Evolutionary conservation across 257 asterid species (phyloP).

Genomic region (Mitragyna speciosa): DNA sequence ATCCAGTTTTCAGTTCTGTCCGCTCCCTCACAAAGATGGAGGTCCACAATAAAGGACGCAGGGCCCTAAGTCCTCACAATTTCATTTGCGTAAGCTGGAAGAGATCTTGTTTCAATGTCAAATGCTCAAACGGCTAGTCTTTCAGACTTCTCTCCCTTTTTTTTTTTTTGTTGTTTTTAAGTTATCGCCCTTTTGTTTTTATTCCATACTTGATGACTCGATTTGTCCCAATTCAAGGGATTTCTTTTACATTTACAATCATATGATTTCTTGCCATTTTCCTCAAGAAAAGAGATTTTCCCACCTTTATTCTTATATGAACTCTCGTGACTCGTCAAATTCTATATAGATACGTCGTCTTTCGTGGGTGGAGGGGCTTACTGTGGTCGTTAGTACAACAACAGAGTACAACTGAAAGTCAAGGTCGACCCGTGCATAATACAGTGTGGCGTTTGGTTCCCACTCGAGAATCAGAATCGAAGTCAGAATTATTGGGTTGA

Average conservation of each 20-base stretch:
- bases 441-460: too few species aligned
- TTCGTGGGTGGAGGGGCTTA: too few species aligned
- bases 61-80: constrained; percentile 1
- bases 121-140: not conserved
- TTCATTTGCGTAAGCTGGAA: not conserved
- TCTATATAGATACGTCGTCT: too few species aligned
- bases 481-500: too few species aligned
- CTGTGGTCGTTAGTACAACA: too few species aligned
- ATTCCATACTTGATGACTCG: too few species aligned
- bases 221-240: not conserved
- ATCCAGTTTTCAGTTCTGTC: not conserved
- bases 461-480: too few species aligned
- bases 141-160: not conserved
- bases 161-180: too few species aligned
- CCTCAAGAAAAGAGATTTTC: not conserved
- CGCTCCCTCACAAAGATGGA: not conserved
- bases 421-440: too few species aligned
- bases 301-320: too few species aligned
- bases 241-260: not conserved
- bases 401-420: too few species aligned
- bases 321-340: not conserved
- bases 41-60: not conserved
- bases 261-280: not conserved
- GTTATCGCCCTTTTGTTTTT: too few species aligned
- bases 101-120: not conserved